Evolutionary conservation across 768 basidiomycete genomes (phyloP).

Genomic region (Chiua virens): DNA sequence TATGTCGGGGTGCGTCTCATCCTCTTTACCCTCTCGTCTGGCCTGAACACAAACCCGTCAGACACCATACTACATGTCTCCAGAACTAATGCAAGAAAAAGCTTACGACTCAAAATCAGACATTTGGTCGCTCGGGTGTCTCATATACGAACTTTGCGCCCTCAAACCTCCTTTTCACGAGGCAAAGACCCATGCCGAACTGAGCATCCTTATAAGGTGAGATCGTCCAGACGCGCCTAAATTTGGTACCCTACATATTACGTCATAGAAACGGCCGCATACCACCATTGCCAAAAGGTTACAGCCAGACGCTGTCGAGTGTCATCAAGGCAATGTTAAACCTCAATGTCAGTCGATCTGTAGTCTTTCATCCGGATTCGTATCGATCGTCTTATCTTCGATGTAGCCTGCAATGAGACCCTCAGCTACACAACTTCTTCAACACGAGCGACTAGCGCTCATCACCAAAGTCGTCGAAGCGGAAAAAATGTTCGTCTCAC

Average conservation of each 20-base stretch:
- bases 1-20: constrained; percentile 83
- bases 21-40: not conserved
- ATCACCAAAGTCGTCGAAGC: constrained; percentile 73
- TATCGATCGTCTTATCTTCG: not conserved
- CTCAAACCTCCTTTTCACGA: constrained; percentile 92
- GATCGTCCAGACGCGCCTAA: constrained; percentile 17
- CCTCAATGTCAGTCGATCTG: constrained; percentile 59
- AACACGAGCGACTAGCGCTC: constrained; percentile 73
- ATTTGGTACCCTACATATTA: not conserved
- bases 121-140: constrained; percentile 97
- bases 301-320: constrained; percentile 67
- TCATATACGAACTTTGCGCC: constrained; percentile 95
- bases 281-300: constrained; percentile 83
- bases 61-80: constrained; percentile 99
- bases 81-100: constrained; percentile 96
- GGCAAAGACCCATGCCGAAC: constrained; percentile 85
- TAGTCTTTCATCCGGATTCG: not conserved
- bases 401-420: constrained; percentile 82
- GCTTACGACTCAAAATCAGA: constrained; percentile 98
- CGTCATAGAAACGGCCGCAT: constrained; percentile 75
- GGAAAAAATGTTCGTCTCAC: constrained; percentile 64
- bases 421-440: constrained; percentile 75
- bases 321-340: constrained; percentile 88
- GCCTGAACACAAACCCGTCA: constrained; percentile 30
- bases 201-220: constrained; percentile 78